A percentile compares a stretch with the other conserved stretches of the same genome.
Conservation (phyloP, 306 rosid species). For the Neltuma alba region DNA sequence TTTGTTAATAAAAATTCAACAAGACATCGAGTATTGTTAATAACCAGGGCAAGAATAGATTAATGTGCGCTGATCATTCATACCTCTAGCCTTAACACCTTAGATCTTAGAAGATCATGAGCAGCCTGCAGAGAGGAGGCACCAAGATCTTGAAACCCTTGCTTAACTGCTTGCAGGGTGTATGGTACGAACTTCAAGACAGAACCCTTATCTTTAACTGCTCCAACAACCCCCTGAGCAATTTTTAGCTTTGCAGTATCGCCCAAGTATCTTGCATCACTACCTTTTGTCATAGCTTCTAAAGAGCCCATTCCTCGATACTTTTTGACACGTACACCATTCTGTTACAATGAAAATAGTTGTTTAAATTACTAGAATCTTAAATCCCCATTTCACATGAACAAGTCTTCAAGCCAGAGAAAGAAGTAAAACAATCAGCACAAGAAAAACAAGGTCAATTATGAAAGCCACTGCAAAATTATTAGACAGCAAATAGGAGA, state of each 20-base stretch:
- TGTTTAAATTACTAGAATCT: conserved; percentile 19
- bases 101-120: conserved; percentile 79
- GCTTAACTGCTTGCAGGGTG: conserved; percentile 94
- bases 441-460: conserved; percentile 12
- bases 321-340: conserved; percentile 76
- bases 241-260: conserved; percentile 87
- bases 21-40: no score
- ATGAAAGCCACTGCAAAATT: neutral
- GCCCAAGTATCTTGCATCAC: conserved; percentile 86
- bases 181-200: conserved; percentile 87
- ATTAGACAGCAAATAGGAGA: neutral
- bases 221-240: conserved; percentile 97
- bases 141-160: conserved; percentile 98
- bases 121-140: conserved; percentile 84
- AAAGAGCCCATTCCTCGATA: conserved; percentile 96
- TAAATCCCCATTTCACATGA: conserved; percentile 12
- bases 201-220: conserved; percentile 93
- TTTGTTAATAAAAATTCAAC: neutral
- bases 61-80: conserved; percentile 14
- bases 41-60: no score
- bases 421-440: conserved; percentile 1
- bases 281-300: conserved; percentile 98
- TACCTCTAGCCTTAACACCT: conserved; percentile 88
- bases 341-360: conserved; percentile 50
- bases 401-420: neutral